These are phyloP conservation scores for Hymenoscyphus infarciens DNA, from an alignment of 2,329 filamentous ascomycete genomes.

Conservation along the genomic window DNA sequence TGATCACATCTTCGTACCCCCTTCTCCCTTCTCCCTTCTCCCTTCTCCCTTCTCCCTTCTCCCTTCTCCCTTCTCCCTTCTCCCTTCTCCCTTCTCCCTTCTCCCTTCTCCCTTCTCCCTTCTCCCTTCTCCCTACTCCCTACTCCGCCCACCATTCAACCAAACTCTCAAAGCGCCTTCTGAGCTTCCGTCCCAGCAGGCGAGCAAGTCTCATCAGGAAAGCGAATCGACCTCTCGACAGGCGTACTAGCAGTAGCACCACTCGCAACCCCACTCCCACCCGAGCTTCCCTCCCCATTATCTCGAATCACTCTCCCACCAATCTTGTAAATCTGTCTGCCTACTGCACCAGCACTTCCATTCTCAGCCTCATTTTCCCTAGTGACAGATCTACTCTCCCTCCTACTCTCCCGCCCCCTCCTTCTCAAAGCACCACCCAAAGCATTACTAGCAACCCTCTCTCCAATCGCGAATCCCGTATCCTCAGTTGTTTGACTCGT, in stretches of 20 bases:
- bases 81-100: too few relatives aligned
- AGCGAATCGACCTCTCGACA: slow-evolving; percentile 41
- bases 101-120: too few relatives aligned
- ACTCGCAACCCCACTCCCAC: neutral
- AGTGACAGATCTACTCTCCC: slow-evolving; percentile 15
- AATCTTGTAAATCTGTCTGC: slow-evolving; percentile 38
- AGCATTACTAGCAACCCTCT: slow-evolving; percentile 13
- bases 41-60: too few relatives aligned
- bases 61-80: too few relatives aligned
- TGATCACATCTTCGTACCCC: neutral
- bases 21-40: too few relatives aligned
- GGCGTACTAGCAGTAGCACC: slow-evolving; percentile 7
- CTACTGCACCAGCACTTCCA: slow-evolving; percentile 17
- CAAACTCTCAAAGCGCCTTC: neutral
- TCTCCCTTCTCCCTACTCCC: too few relatives aligned
- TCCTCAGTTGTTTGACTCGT: slow-evolving; percentile 23
- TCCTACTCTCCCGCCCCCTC: slow-evolving; percentile 12
- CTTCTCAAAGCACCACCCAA: slow-evolving; percentile 23
- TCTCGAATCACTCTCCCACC: slow-evolving; percentile 37
- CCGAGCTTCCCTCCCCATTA: neutral
- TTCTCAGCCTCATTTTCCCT: slow-evolving; percentile 18
- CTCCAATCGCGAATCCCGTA: slow-evolving; percentile 18
- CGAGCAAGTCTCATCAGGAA: slow-evolving; percentile 40
- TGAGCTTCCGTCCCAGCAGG: neutral
- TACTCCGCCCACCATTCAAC: neutral